Evolutionary conservation across 1,284 basidiomycete genomes (phyloP).

Genomic region (Malassezia globosa): DNA sequence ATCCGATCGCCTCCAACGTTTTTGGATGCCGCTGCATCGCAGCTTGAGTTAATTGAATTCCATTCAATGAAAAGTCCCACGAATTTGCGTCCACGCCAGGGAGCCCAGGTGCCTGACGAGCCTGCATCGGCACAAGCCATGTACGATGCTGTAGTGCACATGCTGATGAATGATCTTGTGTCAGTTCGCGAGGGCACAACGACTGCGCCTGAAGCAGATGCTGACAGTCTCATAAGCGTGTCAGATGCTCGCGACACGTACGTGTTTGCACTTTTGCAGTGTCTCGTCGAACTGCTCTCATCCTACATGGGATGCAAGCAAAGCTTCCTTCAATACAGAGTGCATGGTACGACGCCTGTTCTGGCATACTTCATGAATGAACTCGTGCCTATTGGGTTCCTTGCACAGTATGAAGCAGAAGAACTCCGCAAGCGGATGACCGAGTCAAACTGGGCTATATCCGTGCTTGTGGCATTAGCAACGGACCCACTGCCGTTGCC

Average conservation of each 20-base stretch:
- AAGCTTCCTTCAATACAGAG: constrained; percentile 65
- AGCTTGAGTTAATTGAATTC: constrained; percentile 34
- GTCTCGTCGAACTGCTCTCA: constrained; percentile 78
- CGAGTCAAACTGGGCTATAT: constrained; percentile 65
- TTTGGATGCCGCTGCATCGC: constrained; percentile 53
- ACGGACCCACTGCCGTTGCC: constrained; percentile 60
- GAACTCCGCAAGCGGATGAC: constrained; percentile 45
- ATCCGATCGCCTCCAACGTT: constrained; percentile 69
- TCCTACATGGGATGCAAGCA: constrained; percentile 85
- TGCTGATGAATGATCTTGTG: constrained; percentile 43
- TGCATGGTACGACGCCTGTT: constrained; percentile 50
- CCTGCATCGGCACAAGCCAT: constrained; percentile 3
- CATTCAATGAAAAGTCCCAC: constrained; percentile 6
- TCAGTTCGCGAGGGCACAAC: neutral
- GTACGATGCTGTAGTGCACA: constrained; percentile 57
- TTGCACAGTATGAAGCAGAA: constrained; percentile 28
- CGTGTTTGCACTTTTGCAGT: constrained; percentile 77
- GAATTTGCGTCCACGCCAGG: constrained; percentile 18
- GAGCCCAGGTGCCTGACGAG: neutral
- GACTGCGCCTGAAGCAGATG: constrained; percentile 13
- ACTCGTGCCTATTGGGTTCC: constrained; percentile 43
- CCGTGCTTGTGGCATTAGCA: constrained; percentile 78
- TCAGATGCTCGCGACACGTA: constrained; percentile 54
- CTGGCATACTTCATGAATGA: constrained; percentile 36
- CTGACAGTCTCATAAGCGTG: constrained; percentile 15